These are phyloP conservation scores for Cinnamomum chago DNA, from an alignment of 164 flowering plant species.

Conservation along the genomic window DNA sequence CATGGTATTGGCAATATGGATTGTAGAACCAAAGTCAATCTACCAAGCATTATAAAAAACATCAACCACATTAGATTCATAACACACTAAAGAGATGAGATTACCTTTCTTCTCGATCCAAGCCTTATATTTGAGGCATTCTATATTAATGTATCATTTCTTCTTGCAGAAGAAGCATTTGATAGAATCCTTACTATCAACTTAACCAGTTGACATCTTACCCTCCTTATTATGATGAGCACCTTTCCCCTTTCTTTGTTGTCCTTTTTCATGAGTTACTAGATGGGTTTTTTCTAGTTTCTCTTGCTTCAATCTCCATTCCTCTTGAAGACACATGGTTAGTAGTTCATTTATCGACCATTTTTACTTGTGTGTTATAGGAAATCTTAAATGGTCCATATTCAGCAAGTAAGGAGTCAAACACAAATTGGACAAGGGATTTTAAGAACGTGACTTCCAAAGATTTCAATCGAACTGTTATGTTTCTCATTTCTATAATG, in stretches of 20 bases:
- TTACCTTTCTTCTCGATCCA: background rate
- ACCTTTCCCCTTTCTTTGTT: background rate
- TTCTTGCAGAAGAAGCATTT: background rate
- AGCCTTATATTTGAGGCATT: background rate
- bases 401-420: background rate
- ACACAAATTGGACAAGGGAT: conserved; percentile 2
- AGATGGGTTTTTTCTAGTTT: background rate
- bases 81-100: background rate
- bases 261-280: conserved; percentile 1
- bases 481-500: conserved; percentile 3
- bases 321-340: no score
- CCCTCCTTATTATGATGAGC: background rate
- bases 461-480: background rate
- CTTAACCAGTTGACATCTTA: background rate
- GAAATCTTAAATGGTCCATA: conserved; percentile 9
- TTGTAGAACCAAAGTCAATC: background rate
- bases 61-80: no score
- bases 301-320: no score
- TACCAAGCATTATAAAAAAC: background rate
- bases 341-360: no score
- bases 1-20: background rate
- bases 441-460: no score
- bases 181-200: background rate
- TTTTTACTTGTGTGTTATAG: background rate
- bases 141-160: background rate